Evolutionary conservation across 2,329 filamentous ascomycete genomes (phyloP).

Genomic region (Paraphaeosphaeria minitans): DNA sequence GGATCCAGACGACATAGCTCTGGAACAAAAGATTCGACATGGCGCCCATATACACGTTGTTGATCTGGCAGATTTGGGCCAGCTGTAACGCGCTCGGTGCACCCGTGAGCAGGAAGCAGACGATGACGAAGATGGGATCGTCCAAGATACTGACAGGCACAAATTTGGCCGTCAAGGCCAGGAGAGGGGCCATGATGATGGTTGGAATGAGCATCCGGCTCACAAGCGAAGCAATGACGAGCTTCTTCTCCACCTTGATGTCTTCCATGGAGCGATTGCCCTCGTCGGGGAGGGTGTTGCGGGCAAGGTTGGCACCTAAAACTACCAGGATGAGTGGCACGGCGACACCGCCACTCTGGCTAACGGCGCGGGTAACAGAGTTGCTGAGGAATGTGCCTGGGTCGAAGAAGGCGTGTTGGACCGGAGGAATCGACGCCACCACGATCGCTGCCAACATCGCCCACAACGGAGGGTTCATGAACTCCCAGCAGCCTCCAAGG

Average conservation of each 20-base stretch:
- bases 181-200: slow-evolving; percentile 85
- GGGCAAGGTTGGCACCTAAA: slow-evolving; percentile 89
- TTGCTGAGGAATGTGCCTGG: slow-evolving; percentile 90
- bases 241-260: slow-evolving; percentile 68
- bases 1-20: slow-evolving; percentile 96
- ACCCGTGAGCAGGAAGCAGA: slow-evolving; percentile 94
- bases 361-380: slow-evolving; percentile 86
- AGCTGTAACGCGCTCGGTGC: slow-evolving; percentile 92
- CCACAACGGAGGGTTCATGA: slow-evolving; percentile 99
- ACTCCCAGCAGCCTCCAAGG: slow-evolving; percentile 76
- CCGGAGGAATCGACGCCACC: slow-evolving; percentile 81
- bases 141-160: slow-evolving; percentile 92
- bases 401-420: slow-evolving; percentile 86
- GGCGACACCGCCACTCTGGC: slow-evolving; percentile 85
- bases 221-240: slow-evolving; percentile 83
- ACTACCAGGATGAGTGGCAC: slow-evolving; percentile 96
- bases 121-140: slow-evolving; percentile 97
- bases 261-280: slow-evolving; percentile 73
- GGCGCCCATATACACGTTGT: slow-evolving; percentile 90
- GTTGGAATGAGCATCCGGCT: slow-evolving; percentile 93
- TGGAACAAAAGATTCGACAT: slow-evolving; percentile 95
- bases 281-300: slow-evolving; percentile 79
- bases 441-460: slow-evolving; percentile 92
- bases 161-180: slow-evolving; percentile 87
- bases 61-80: slow-evolving; percentile 98